Base-by-base conservation (phyloP, 805 yeast species). In the Saturnispora sekii region DNA sequence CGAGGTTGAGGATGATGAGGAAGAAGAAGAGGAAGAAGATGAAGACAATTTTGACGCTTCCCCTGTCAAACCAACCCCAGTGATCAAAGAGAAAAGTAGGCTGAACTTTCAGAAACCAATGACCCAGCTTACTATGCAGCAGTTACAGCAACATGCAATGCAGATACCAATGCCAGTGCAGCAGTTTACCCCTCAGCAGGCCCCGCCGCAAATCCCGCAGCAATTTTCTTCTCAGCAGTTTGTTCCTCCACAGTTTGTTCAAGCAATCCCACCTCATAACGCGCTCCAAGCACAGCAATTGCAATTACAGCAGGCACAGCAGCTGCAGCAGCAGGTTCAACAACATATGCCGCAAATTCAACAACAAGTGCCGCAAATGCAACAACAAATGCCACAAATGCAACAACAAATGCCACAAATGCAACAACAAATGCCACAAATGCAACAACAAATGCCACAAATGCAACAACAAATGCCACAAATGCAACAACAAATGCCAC, bases 1-100 rank as follows among this genome's bases (percentile, higher is more conserved):
- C 9, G 40, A 43, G 21, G 26, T 28, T 36, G 31, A 35, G 9
- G 41, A 30, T 10, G 44, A 43, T 16, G 45, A 43, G 6, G 45
- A 35, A 16, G 40, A 43, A 5, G 40, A 30, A 4, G 41, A 31
- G 1, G 45, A 31, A 16, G 37, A 37, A 10, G 41, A 30, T 3
- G 32, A 41, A 4, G 43, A 40, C 6, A n/a, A 33, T 10, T 32
- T 9, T 7, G 29, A 28, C 10, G 38, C 28, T 8, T 28, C 17
- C n/a, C 17, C 15, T 4, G n/a, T 10, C 2, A 17, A 34, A 11
- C 17, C n/a, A n/a, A 14, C 26, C 14, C 28, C 12, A 18, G 39
- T 15, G 18, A 11, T 11, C 26, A 18, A 21, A n/a, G 9, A 32
- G 37, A 40, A 32, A 17, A 12, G 34, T 5, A 9, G 21, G 29